Percentiles rank a stretch among this genome's conserved stretches.
Conservation (phyloP, 225 moss, liverwort and hornwort genomes). For the Pleurozium schreberi region DNA sequence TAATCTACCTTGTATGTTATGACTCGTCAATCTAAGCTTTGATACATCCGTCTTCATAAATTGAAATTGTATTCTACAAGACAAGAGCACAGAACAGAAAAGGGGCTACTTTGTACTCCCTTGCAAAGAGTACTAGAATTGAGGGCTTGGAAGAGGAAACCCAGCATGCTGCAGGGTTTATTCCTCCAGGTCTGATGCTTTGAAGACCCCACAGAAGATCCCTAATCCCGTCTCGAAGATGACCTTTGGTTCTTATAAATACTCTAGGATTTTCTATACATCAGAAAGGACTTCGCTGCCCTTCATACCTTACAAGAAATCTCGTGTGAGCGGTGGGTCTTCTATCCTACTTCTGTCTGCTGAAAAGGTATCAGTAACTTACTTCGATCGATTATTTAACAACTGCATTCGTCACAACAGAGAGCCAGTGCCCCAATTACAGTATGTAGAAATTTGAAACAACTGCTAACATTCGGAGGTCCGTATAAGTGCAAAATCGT, state of each 20-base stretch:
- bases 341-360: neutral
- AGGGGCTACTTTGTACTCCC: neutral
- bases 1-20: neutral
- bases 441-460: neutral
- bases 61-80: neutral
- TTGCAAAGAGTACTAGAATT: too few relatives aligned
- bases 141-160: neutral
- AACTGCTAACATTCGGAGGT: neutral
- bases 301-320: neutral
- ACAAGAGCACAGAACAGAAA: neutral
- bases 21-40: neutral
- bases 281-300: neutral
- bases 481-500: neutral
- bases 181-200: neutral
- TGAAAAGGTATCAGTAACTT: neutral
- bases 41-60: neutral
- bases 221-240: neutral
- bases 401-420: neutral
- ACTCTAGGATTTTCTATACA: neutral
- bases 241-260: neutral
- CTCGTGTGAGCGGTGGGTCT: neutral
- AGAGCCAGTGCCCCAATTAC: neutral
- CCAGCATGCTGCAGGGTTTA: neutral
- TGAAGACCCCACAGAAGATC: neutral
- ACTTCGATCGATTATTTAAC: neutral